phyloP scores from a whole-genome alignment of 2,329 filamentous ascomycete species.

The Aspergillus candidus region DNA sequence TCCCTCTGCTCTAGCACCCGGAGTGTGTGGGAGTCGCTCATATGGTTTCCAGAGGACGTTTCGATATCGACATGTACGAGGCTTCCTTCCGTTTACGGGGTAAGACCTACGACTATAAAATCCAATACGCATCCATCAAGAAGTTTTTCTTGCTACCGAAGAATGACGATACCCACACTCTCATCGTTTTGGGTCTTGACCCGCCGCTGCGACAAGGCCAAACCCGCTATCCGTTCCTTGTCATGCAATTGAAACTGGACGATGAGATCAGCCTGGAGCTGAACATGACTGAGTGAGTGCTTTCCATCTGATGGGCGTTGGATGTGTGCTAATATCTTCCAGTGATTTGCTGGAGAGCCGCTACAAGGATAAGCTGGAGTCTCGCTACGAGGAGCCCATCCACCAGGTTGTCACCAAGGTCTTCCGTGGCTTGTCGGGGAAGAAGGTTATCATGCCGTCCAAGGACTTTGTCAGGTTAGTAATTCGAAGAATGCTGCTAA shows the following conservation, averaged over 20 bases:
- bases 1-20: slow-evolving; percentile 4
- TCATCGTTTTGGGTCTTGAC: slow-evolving; percentile 91
- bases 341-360: slow-evolving; percentile 70
- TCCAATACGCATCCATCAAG: slow-evolving; percentile 95
- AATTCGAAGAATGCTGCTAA: neutral
- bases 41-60: slow-evolving; percentile 67
- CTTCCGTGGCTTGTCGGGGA: slow-evolving; percentile 87
- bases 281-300: slow-evolving; percentile 72
- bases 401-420: slow-evolving; percentile 92
- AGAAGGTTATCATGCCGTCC: slow-evolving; percentile 89
- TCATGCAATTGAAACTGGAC: slow-evolving; percentile 98
- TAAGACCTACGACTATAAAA: slow-evolving; percentile 99
- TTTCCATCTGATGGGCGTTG: neutral
- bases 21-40: slow-evolving; percentile 9
- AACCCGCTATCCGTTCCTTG: slow-evolving; percentile 94
- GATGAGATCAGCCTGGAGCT: slow-evolving; percentile 95
- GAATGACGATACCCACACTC: slow-evolving; percentile 93
- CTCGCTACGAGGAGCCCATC: slow-evolving; percentile 89
- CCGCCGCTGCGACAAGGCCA: slow-evolving; percentile 94
- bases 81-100: slow-evolving; percentile 92
- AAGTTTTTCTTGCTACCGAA: slow-evolving; percentile 98
- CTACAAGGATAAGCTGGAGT: slow-evolving; percentile 82
- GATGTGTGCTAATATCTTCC: slow-evolving; percentile 8
- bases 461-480: slow-evolving; percentile 78
- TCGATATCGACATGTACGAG: slow-evolving; percentile 99